Evolutionary conservation across 1,284 basidiomycete genomes (phyloP), one percentile per base, ranked within the genome.

Genomic region (Cryptococcus hybrid): DNA sequence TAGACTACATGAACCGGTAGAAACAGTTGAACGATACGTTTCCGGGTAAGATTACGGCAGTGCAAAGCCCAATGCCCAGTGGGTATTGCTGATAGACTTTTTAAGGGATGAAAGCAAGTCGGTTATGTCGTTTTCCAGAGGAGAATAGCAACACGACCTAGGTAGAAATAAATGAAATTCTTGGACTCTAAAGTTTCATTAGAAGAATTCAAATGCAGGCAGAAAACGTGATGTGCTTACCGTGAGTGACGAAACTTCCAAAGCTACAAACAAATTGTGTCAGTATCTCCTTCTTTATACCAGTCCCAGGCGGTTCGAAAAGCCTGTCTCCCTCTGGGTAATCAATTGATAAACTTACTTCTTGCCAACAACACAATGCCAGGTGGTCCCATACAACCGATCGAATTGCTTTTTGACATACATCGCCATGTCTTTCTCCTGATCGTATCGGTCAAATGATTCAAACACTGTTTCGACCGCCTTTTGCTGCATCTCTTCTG

Each of bases 321-420:
- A n/a, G n/a, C n/a, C n/a, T n/a, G n/a, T n/a, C n/a, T n/a, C n/a
- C n/a, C n/a, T n/a, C n/a, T n/a, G n/a, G n/a, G n/a, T n/a, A n/a
- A n/a, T n/a, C n/a, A n/a, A n/a, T n/a, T n/a, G n/a, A 13, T 15
- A 18, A 1, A 73, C 74, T 65, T 61, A 79, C 77, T 94, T 93
- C 83, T 95, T 96, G 58, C 94, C 94, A 38, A 97, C 94, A 63
- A 99, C 73, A 51, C 71, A 75, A 77, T 98, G 94, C 95, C 95
- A 98, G 64, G 95, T 97, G 52, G 92, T 75, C 15, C 90, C 90
- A 69, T 91, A 88, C 77, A 88, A 83, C 79, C 86, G 83, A 83
- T 99, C 94, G 77, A 96, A 92, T 80, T 95, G 91, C 79, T 94
- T 92, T 84, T 99, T 99, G 84, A 97, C 90, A 78, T 92, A 87